A percentile compares a stretch with the other conserved stretches of the same genome.
Conservation (phyloP, 208 protist genomes). For the Acanthamoeba polyphaga region DNA sequence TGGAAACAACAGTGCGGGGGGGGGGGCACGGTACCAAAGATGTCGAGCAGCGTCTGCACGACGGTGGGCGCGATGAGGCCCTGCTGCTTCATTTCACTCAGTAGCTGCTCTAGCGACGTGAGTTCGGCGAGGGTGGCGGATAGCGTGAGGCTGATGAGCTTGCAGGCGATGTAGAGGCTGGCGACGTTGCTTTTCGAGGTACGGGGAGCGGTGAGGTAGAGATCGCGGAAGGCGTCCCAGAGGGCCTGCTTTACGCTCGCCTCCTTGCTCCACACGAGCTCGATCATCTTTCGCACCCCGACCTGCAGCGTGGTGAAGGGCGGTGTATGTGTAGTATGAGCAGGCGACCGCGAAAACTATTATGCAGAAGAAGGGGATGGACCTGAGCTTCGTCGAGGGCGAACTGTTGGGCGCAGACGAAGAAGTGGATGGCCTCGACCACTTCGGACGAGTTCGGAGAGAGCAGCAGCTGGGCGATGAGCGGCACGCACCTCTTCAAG, state of each 20-base stretch:
- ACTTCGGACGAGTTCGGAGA: slow-evolving; percentile 73
- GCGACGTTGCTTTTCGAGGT: background rate
- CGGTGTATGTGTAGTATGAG: background rate
- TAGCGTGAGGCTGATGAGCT: slow-evolving; percentile 75
- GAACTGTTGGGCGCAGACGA: slow-evolving; percentile 41
- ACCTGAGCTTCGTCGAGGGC: slow-evolving; percentile 8
- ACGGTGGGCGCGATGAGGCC: slow-evolving; percentile 48
- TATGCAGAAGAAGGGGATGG: background rate
- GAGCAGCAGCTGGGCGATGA: slow-evolving; percentile 70
- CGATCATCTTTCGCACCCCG: slow-evolving; percentile 79
- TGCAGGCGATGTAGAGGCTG: slow-evolving; percentile 50
- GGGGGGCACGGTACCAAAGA: slow-evolving; percentile 72
- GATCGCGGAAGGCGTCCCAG: slow-evolving; percentile 76
- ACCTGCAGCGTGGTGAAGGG: background rate
- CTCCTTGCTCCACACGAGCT: slow-evolving; percentile 80
- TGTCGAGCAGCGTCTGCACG: slow-evolving; percentile 73
- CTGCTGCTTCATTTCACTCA: slow-evolving; percentile 68
- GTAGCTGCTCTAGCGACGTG: slow-evolving; percentile 84
- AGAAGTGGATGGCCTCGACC: slow-evolving; percentile 78
- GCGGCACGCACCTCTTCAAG: slow-evolving; percentile 19
- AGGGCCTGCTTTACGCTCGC: slow-evolving; percentile 73
- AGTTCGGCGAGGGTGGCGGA: slow-evolving; percentile 80
- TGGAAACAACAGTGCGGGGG: background rate
- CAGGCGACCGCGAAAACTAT: background rate
- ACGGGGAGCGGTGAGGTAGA: slow-evolving; percentile 69